Evolutionary conservation across 805 yeast genomes (phyloP).

Genomic region (Saturnispora hagleri): DNA sequence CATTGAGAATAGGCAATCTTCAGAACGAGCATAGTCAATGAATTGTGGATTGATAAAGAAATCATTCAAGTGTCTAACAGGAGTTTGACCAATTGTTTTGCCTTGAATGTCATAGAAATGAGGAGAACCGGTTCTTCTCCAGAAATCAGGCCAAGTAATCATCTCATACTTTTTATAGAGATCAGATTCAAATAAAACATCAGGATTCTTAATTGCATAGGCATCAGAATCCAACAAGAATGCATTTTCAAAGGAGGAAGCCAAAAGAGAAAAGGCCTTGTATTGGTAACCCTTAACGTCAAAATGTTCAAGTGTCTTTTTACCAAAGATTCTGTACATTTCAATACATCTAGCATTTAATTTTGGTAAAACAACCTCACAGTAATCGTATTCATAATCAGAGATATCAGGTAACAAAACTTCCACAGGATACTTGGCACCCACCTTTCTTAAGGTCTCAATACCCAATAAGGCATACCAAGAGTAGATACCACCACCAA

Average conservation of each 20-base stretch:
- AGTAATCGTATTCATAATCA: constrained; percentile 65
- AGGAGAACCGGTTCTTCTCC: constrained; percentile 80
- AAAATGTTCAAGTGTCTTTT: constrained; percentile 36
- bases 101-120: constrained; percentile 61
- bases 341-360: constrained; percentile 61
- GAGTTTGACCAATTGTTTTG: constrained; percentile 32
- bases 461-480: constrained; percentile 63
- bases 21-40: constrained; percentile 29
- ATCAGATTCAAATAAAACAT: constrained; percentile 44
- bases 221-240: constrained; percentile 71
- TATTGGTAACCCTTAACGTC: constrained; percentile 57
- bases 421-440: constrained; percentile 70
- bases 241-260: constrained; percentile 65
- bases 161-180: constrained; percentile 45
- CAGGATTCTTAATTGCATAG: constrained; percentile 59
- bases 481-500: constrained; percentile 74
- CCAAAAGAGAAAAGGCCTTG: constrained; percentile 60
- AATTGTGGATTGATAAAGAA: constrained; percentile 24
- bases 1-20: constrained; percentile 21
- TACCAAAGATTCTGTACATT: constrained; percentile 53
- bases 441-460: constrained; percentile 53
- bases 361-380: constrained; percentile 52
- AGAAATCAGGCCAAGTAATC: constrained; percentile 77
- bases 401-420: constrained; percentile 63
- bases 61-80: constrained; percentile 26